Base-by-base conservation (phyloP, 768 basidiomycete species). In the Psilocybe tampanensis region DNA sequence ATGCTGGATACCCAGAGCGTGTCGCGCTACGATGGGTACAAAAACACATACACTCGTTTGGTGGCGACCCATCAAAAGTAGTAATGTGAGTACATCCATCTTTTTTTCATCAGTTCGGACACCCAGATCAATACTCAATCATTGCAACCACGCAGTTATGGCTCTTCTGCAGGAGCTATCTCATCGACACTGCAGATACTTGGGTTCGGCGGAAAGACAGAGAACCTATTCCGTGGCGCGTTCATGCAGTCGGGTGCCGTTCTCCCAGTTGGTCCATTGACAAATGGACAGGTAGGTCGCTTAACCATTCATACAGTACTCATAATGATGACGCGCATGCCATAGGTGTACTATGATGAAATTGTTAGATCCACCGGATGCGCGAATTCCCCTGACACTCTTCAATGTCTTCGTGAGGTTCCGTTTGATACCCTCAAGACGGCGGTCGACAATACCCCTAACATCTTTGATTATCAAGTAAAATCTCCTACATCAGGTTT, bases 361-460 rank as follows among this genome's bases (percentile, higher is more conserved):
- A 34, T 53, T 4, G 52, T 53, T 17, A 24, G 33, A n/a, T 41
- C 39, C 17, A 39, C 52, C 8, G 52, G 26, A 17, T 53, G 52
- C 18, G 24, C 19, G 29, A 21, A 12, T 9, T 43, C 52, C 13
- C 13, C 41, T 6, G 17, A 53, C 24, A 26, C 52, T n/a, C 42
- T 53, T 2, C 13, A 44, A 1, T 53, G 52, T 24, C 43, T 53
- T 17, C n/a, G 52, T 8, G 19, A 43, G 4, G 23, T 43, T 22
- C 52, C 52, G 2, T 43, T 44, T 18, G 43, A 24, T n/a, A 29
- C 9, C 2, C 18, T 53, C 1, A 43, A 29, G 23, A 24, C 13
- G 7, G 52, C 43, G 9, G 43, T 53, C 22, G 42, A 53, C 41
- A 53, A 53, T 24, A 24, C 42, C 12, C 52, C 52, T 23, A 39